phyloP scores from a whole-genome alignment of 257 asterid species.

The Ligustrum vulgare region DNA sequence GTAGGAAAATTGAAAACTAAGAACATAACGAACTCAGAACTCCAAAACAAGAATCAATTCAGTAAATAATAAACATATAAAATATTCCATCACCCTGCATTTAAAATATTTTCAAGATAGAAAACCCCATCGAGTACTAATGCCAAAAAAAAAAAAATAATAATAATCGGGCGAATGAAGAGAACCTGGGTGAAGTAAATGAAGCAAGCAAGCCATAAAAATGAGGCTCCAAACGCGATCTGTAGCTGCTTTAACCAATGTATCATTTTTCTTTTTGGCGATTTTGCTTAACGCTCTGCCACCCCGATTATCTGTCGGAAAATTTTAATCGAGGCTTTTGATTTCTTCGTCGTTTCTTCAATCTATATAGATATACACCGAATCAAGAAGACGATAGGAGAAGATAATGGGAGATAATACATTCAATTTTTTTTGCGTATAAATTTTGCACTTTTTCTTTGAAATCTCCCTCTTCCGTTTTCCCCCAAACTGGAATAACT shows the following conservation, averaged over 20 bases:
- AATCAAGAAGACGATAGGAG: background rate
- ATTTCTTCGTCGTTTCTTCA: background rate
- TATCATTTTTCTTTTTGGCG: conserved; percentile 42
- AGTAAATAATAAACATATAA: conserved; percentile 4
- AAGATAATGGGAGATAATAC: background rate
- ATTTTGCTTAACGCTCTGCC: conserved; percentile 23
- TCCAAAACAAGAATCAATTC: conserved; percentile 7
- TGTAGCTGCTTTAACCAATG: conserved; percentile 68
- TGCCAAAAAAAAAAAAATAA: background rate
- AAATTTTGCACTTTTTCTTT: background rate
- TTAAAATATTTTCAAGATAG: background rate
- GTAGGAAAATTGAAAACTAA: background rate
- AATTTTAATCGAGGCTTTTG: background rate
- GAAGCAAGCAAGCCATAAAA: conserved; percentile 88
- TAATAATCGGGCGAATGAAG: background rate
- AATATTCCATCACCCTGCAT: background rate
- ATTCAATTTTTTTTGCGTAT: background rate
- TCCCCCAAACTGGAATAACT: background rate
- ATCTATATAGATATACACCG: background rate
- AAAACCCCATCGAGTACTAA: background rate
- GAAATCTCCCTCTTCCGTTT: background rate
- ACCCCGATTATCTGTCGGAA: background rate
- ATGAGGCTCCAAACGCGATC: conserved; percentile 78
- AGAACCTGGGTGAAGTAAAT: conserved; percentile 95
- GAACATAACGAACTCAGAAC: background rate